A percentile compares a stretch with the other conserved stretches of the same genome.
Conservation (phyloP, 2,329 filamentous ascomycete species). For the Xylaria sp. region DNA sequence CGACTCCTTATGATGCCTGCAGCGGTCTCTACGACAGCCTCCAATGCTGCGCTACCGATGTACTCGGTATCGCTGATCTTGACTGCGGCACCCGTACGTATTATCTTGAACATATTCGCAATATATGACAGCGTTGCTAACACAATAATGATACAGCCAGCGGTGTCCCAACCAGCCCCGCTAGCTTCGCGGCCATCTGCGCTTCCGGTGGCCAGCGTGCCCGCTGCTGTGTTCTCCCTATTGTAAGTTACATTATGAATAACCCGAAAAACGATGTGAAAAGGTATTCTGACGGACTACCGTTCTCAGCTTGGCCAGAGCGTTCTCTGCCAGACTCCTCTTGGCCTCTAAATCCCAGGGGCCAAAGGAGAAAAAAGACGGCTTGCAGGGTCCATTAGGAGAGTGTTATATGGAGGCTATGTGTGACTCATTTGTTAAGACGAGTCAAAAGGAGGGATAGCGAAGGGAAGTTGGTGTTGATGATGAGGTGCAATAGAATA, state of each 20-base stretch:
- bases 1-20: slow-evolving; percentile 53
- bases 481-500: slow-evolving; percentile 9
- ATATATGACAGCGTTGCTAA: not conserved
- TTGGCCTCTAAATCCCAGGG: slow-evolving; percentile 41
- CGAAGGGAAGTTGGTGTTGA: slow-evolving; percentile 3
- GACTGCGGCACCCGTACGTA: slow-evolving; percentile 60
- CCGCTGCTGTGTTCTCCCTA: slow-evolving; percentile 62
- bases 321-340: slow-evolving; percentile 50
- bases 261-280: not conserved
- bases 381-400: not conserved
- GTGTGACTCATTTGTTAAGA: slow-evolving; percentile 13
- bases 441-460: not conserved
- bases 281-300: slow-evolving; percentile 3
- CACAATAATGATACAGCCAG: slow-evolving; percentile 44
- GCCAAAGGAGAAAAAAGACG: not conserved
- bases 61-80: slow-evolving; percentile 56
- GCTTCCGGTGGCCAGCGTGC: slow-evolving; percentile 56
- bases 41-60: slow-evolving; percentile 70
- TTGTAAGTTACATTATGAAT: slow-evolving; percentile 46
- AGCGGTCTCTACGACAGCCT: slow-evolving; percentile 54
- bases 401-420: not conserved
- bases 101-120: not conserved
- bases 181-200: slow-evolving; percentile 58
- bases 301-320: slow-evolving; percentile 44
- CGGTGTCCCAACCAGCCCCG: slow-evolving; percentile 51